These are phyloP conservation scores for Cyclotella baltica DNA, from an alignment of 108 stramenopile genomes.

Conservation along the genomic window DNA sequence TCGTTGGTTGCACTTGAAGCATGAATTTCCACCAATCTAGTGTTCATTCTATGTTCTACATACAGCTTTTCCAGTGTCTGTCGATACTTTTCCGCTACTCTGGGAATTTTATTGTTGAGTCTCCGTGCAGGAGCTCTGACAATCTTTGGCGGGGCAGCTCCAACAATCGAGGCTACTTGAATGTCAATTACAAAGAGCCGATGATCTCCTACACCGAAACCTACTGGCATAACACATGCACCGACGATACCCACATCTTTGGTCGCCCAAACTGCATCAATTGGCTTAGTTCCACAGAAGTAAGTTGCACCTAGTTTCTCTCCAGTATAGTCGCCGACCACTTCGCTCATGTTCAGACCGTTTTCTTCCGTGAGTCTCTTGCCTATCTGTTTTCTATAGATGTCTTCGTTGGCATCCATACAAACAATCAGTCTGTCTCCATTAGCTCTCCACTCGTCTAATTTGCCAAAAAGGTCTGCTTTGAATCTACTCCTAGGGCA, in stretches of 20 bases:
- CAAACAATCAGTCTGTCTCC: conserved; percentile 21
- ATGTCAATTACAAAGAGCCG: conserved; percentile 14
- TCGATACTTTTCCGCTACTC: not conserved
- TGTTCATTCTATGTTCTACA: no score
- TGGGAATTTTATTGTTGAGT: conserved; percentile 7
- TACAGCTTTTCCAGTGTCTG: not conserved
- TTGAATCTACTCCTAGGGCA: not conserved
- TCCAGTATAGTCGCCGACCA: no score
- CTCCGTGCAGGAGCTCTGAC: not conserved
- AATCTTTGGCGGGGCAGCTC: not conserved
- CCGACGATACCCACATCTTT: no score
- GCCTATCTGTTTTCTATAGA: conserved; percentile 24
- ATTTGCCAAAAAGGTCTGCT: not conserved
- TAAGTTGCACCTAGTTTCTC: conserved; percentile 13
- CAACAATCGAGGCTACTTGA: not conserved
- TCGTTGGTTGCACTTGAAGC: not conserved
- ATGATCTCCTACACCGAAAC: no score
- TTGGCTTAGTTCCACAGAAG: conserved; percentile 14
- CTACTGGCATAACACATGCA: no score
- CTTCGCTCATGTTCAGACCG: no score
- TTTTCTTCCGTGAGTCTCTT: not conserved
- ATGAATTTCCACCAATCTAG: not conserved
- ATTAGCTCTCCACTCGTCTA: not conserved
- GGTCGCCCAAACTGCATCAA: conserved; percentile 10
- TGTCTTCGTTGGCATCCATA: no score